A percentile compares a stretch with the other conserved stretches of the same genome.
phyloP scores from a whole-genome alignment of 2,329 filamentous ascomycete genomes.

The Diplodia mutila region DNA sequence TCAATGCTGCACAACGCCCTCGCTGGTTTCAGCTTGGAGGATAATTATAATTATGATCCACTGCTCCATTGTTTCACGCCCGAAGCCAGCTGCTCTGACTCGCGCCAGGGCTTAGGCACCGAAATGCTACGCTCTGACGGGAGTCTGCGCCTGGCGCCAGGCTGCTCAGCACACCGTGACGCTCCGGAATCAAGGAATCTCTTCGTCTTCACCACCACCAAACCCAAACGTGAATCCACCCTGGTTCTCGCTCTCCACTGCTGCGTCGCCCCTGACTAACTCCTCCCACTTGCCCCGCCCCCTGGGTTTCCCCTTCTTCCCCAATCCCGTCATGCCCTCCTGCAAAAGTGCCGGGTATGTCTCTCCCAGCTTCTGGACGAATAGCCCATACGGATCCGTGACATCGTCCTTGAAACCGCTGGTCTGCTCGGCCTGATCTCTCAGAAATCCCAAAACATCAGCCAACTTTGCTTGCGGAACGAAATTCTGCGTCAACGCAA shows the following conservation, averaged over 20 bases:
- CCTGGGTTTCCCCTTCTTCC: conserved; percentile 64
- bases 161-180: not conserved
- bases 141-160: not conserved
- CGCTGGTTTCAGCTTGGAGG: conserved; percentile 3
- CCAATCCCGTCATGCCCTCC: conserved; percentile 66
- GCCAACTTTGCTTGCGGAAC: conserved; percentile 75
- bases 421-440: conserved; percentile 81
- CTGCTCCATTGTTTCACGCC: conserved; percentile 20
- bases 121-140: conserved; percentile 7
- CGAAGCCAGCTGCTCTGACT: conserved; percentile 5
- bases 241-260: conserved; percentile 47
- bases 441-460: conserved; percentile 78
- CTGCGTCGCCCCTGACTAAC: conserved; percentile 63
- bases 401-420: conserved; percentile 80
- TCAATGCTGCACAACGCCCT: not conserved
- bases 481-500: conserved; percentile 95
- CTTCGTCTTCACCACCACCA: conserved; percentile 57
- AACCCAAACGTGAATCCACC: conserved; percentile 66
- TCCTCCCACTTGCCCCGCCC: conserved; percentile 76
- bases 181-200: conserved; percentile 41
- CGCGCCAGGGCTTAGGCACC: conserved; percentile 13
- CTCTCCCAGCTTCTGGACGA: conserved; percentile 68
- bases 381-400: conserved; percentile 72
- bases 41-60: not conserved
- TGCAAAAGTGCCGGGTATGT: conserved; percentile 67